Evolutionary conservation across 2,329 filamentous ascomycete species (phyloP), one percentile per base, ranked within the genome.

Genomic region (Claviceps purpurea): DNA sequence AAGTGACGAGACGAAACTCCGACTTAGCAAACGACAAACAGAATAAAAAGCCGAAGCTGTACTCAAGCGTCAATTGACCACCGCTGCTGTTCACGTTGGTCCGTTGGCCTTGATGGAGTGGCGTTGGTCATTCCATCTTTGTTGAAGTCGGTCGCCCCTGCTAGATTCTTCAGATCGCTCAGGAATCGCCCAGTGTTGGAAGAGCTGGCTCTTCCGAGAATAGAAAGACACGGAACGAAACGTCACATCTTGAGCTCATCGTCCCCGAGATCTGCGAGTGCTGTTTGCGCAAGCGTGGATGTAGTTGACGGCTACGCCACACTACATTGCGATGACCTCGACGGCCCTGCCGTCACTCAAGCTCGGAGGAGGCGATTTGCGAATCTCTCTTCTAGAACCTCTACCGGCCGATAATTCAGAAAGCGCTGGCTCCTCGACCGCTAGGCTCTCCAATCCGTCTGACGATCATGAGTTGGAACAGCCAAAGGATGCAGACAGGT

Each of bases 381-480:
- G 62, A 53, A 62, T 65, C 26, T 61, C 64, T 30, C 58, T 66
- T 26, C 58, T 63, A 13, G 61, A 62, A 40, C 58, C 59, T 37
- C 51, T 56, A 6, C 56, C 59, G 8, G 8, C 38, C 13, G 61
- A 61, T 42, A 51, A 52, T 13, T 22, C 34, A 50, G 43, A 47
- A 14, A 34, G 37, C 6, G 43, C 10, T 14, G 13, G 38, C 14
- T 5, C 37, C 16, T n/a, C 48, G 8, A 6, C 7, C 40, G 6
- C 22, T 8, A 18, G 34, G n/a, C 50, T 7, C 37, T 4, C 24
- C 10, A 22, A 39, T 16, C 24, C 20, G 16, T 18, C 18, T 4
- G 40, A 42, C 11, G 18, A 13, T 13, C 34, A 51, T 5, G 49
- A 51, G 39, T n/a, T 37, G 26, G 39, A 54, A 37, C 49, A 55